phyloP scores from a whole-genome alignment of 331 rosid genomes.

The Quercus tomentella region DNA sequence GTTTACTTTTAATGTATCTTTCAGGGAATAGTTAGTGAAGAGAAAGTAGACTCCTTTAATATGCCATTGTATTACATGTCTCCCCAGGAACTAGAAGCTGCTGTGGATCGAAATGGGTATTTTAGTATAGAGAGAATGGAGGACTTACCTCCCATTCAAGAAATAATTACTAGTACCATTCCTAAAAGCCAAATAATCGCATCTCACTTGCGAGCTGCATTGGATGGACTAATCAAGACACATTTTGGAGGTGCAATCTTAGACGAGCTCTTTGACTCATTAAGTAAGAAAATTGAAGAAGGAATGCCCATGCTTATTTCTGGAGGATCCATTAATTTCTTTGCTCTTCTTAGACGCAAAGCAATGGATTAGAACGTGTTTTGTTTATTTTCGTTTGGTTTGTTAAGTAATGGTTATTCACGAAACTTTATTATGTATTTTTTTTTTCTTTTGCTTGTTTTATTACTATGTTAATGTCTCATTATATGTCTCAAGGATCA shows the following conservation, averaged over 20 bases:
- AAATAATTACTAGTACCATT: too few species aligned
- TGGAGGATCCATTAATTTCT: background rate
- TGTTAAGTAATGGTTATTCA: too few species aligned
- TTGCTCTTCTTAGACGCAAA: background rate
- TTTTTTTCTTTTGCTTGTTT: too few species aligned
- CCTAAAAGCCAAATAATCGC: background rate
- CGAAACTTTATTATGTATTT: too few species aligned
- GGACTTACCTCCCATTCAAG: background rate
- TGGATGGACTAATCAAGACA: background rate
- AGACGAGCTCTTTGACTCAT: background rate
- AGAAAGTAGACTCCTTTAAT: background rate
- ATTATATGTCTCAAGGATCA: too few species aligned
- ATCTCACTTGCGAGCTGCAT: background rate
- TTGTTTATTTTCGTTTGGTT: too few species aligned
- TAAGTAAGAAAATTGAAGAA: background rate
- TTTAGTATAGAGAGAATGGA: background rate
- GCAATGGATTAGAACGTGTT: too few species aligned
- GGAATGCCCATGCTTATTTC: too few species aligned
- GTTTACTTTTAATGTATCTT: background rate
- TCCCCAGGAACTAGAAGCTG: background rate
- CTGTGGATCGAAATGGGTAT: background rate
- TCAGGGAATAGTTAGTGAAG: background rate
- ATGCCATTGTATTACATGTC: background rate
- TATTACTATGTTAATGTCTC: too few species aligned
- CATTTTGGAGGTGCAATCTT: background rate